A percentile compares a stretch with the other conserved stretches of the same genome.
These are phyloP conservation scores for Spergularia bocconei DNA, from an alignment of 148 eudicot genomes.

Conservation along the genomic window DNA sequence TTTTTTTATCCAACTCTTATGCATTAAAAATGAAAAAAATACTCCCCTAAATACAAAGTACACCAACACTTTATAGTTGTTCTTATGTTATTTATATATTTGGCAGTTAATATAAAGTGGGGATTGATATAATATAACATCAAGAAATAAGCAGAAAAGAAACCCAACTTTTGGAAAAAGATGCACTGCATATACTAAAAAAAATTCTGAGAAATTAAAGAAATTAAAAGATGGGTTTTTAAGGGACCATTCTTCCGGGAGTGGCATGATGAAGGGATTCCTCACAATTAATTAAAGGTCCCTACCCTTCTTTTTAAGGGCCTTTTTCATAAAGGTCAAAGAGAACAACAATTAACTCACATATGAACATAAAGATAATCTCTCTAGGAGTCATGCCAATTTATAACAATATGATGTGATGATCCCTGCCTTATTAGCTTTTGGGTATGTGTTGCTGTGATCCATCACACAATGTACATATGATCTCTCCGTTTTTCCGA, in stretches of 20 bases:
- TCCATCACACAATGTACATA: no score
- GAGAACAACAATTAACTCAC: constrained; percentile 34
- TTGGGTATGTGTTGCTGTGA: no score
- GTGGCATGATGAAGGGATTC: constrained; percentile 27
- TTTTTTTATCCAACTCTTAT: neutral
- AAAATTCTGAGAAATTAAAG: neutral
- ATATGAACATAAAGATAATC: constrained; percentile 40
- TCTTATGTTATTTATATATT: constrained; percentile 19
- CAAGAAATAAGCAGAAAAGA: constrained; percentile 20
- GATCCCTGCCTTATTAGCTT: no score
- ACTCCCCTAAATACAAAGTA: neutral
- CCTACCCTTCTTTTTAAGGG: constrained; percentile 15
- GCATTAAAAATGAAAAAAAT: neutral
- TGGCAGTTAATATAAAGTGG: constrained; percentile 25
- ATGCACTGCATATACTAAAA: neutral
- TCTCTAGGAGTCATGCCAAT: constrained; percentile 28
- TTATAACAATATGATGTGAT: neutral
- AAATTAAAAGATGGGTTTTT: neutral
- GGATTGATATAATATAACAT: neutral
- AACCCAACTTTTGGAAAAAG: constrained; percentile 27
- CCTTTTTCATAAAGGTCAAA: constrained; percentile 35
- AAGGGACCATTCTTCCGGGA: constrained; percentile 15
- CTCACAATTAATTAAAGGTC: constrained; percentile 20
- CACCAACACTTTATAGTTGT: constrained; percentile 13
- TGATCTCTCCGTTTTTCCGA: no score